A percentile compares a stretch with the other conserved stretches of the same genome.
phyloP scores from a whole-genome alignment of 345 rosid genomes.

The Rhizophora apiculata region DNA sequence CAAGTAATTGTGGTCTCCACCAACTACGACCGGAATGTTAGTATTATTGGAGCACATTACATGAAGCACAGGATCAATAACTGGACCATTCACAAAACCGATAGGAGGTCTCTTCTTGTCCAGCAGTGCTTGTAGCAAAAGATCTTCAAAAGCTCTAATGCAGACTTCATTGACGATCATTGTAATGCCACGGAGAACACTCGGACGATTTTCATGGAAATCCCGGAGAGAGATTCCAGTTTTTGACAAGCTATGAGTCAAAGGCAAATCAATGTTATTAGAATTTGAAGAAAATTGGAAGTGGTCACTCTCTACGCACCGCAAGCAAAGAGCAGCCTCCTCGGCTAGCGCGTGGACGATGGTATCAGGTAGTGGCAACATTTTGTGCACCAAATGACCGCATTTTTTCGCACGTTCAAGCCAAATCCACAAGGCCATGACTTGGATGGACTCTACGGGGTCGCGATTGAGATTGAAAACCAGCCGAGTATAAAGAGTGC shows the following conservation, averaged over 20 bases:
- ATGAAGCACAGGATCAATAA: too few relatives aligned
- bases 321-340: conserved; percentile 49
- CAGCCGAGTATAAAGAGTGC: conserved; percentile 44
- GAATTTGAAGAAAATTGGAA: neutral
- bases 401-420: conserved; percentile 37
- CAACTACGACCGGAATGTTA: too few relatives aligned
- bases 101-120: neutral
- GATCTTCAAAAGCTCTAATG: conserved; percentile 47
- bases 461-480: conserved; percentile 41
- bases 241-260: conserved; percentile 26
- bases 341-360: conserved; percentile 38
- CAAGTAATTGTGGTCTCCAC: too few relatives aligned
- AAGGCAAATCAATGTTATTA: conserved; percentile 18
- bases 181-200: conserved; percentile 20
- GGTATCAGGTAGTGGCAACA: conserved; percentile 31
- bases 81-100: neutral
- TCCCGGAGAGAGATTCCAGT: conserved; percentile 25
- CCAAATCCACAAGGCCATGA: conserved; percentile 58
- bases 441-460: conserved; percentile 43
- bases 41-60: too few relatives aligned
- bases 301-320: conserved; percentile 30
- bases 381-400: conserved; percentile 23
- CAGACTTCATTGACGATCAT: conserved; percentile 41
- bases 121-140: conserved; percentile 9
- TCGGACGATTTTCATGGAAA: conserved; percentile 34